These are phyloP conservation scores for Dictyostelium brefeldianum DNA, from an alignment of 78 protist genomes.

Conservation along the genomic window DNA sequence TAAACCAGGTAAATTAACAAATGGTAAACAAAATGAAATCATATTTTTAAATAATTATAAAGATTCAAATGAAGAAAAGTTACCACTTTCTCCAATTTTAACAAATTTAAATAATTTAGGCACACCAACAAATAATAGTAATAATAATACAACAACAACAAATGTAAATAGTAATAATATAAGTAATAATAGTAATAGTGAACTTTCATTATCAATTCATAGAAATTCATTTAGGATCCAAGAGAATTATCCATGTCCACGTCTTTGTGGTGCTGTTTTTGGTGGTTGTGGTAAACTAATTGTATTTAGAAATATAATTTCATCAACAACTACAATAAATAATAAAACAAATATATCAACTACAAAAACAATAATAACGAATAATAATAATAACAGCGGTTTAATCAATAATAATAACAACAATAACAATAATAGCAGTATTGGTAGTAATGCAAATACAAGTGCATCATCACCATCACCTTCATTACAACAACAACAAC, in stretches of 20 bases:
- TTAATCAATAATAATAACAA: neutral
- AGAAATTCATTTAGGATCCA: constrained; percentile 4
- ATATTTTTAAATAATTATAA: constrained; percentile 46
- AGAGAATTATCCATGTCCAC: constrained; percentile 72
- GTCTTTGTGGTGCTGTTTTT: constrained; percentile 78
- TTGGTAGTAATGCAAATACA: neutral
- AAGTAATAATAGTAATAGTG: neutral
- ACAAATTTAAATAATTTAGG: neutral
- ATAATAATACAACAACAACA: neutral
- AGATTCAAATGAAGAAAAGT: constrained; percentile 27
- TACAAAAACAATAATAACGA: neutral
- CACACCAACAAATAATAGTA: neutral
- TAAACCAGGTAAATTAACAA: neutral
- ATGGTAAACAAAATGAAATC: neutral
- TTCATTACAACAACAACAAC: neutral
- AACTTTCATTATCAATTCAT: constrained; percentile 27
- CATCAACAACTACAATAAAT: neutral
- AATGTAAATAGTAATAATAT: neutral
- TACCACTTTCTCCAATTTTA: constrained; percentile 24
- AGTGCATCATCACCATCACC: neutral
- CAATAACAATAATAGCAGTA: neutral
- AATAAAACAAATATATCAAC: neutral
- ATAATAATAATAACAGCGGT: neutral
- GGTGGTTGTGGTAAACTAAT: constrained; percentile 42
- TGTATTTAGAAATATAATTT: constrained; percentile 26